Base-by-base conservation (phyloP, 257 asterid genomes). In the Eucommia ulmoides region DNA sequence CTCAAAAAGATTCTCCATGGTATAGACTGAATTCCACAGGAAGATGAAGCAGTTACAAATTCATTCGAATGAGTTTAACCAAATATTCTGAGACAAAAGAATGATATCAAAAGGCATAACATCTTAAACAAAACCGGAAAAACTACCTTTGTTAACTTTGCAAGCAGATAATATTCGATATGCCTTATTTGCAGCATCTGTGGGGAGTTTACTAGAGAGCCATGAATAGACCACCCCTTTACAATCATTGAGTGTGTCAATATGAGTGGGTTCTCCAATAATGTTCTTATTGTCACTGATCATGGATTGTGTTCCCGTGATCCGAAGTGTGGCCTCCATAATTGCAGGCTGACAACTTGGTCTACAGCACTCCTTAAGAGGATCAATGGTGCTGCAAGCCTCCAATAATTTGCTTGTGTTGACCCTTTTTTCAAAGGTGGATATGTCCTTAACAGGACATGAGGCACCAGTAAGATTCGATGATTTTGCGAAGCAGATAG, bases 321-420 rank as follows among this genome's bases (percentile, higher is more conserved):
- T 58, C 72, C 74, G 83, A 62, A 86, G 82, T 24, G 94, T 82
- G 58, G 93, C 95, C 78, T 83, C 95, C 82, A 80, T 74, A 62
- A 91, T 70, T 20, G 72, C 96, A 7, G 94, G 95, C 67, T 77
- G 95, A 71, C 99, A 86, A 53, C 67, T 60, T n/a, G 94, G 75
- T 52, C 95, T 70, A 68, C 99, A 91, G 58, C 99, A 91, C 73
- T 86, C 99, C 67, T 86, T 91, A 52, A 83, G 83, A 53, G 84
- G 86, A 71, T 91, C 96, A 45, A 91, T 75, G 0, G 72, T 68
- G 70, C 83, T 77, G 73, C 99, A 91, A 41, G 95, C 80, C 62
- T 83, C 95, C 59, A 91, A 70, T 33, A 91, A 59, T 70, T 83
- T 81, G 74, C 92, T 86, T 12, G 94, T 77, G 72, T 91, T 91